Conservation (phyloP, 768 basidiomycete genomes). For the Lactarius evosmus region DNA sequence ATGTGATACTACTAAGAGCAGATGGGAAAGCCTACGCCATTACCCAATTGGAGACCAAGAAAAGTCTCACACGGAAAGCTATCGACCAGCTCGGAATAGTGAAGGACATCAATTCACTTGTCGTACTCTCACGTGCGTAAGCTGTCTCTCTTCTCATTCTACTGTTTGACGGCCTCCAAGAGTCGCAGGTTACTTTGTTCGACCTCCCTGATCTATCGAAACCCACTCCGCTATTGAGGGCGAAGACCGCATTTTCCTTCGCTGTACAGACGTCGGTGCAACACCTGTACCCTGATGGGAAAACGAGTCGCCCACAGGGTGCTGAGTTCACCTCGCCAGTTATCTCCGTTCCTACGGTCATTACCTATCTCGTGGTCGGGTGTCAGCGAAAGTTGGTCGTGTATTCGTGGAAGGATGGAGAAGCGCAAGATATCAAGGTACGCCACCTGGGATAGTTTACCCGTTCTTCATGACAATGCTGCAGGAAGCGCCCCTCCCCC, state of each 20-base stretch:
- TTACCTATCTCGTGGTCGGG: slow-evolving; percentile 81
- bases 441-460: slow-evolving; percentile 23
- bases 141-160: neutral
- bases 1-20: slow-evolving; percentile 3
- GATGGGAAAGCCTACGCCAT: slow-evolving; percentile 37
- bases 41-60: slow-evolving; percentile 61
- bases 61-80: slow-evolving; percentile 57
- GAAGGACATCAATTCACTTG: slow-evolving; percentile 80
- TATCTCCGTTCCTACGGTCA: slow-evolving; percentile 56
- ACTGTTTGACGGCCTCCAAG: slow-evolving; percentile 39
- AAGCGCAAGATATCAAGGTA: slow-evolving; percentile 69
- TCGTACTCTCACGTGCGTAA: slow-evolving; percentile 73
- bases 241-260: slow-evolving; percentile 82
- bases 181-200: slow-evolving; percentile 68
- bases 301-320: slow-evolving; percentile 23
- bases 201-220: slow-evolving; percentile 71
- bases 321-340: slow-evolving; percentile 29
- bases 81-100: slow-evolving; percentile 89
- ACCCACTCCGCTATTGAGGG: slow-evolving; percentile 67
- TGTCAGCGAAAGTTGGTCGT: slow-evolving; percentile 82
- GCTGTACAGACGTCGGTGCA: slow-evolving; percentile 64
- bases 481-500: slow-evolving; percentile 80
- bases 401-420: slow-evolving; percentile 84
- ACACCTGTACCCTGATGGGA: slow-evolving; percentile 36
- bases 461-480: slow-evolving; percentile 11